Conservation (phyloP, 345 rosid genomes). For the Citrus sp. region DNA sequence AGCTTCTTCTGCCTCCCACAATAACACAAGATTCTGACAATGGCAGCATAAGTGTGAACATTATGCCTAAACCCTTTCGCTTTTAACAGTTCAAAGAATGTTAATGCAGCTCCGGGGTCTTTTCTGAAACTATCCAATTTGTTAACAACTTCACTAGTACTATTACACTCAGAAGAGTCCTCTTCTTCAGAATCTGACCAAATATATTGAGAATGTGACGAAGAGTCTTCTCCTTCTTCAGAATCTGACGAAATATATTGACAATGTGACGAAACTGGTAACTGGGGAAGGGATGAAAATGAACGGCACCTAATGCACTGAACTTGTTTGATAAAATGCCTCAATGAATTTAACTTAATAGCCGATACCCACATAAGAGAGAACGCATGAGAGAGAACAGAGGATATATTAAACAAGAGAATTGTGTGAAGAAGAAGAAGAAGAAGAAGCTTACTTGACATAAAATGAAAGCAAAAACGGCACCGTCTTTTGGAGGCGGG, state of each 20-base stretch:
- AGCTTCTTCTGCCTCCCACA: not conserved
- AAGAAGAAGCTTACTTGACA: not conserved
- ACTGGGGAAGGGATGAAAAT: conserved; percentile 24
- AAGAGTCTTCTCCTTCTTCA: conserved; percentile 10
- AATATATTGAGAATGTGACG: not conserved
- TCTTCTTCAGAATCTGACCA: too few species aligned
- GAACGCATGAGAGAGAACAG: not conserved
- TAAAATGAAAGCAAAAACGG: not conserved
- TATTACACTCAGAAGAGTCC: too few species aligned
- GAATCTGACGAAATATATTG: conserved; percentile 16
- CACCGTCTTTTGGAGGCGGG: not conserved
- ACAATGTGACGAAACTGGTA: not conserved
- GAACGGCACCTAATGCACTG: conserved; percentile 24
- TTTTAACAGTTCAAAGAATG: not conserved
- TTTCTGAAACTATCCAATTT: not conserved
- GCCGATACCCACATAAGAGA: conserved; percentile 27
- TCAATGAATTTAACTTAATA: conserved; percentile 6
- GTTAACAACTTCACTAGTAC: not conserved
- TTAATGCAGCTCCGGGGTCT: not conserved
- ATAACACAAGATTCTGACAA: not conserved
- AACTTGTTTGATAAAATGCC: conserved; percentile 13
- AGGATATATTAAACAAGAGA: too few species aligned
- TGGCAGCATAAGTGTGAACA: not conserved
- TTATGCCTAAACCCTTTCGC: not conserved
- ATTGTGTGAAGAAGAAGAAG: too few species aligned